Conservation (phyloP, 1,139 yeast species). For the Saccharomycopsis crataegensis region DNA sequence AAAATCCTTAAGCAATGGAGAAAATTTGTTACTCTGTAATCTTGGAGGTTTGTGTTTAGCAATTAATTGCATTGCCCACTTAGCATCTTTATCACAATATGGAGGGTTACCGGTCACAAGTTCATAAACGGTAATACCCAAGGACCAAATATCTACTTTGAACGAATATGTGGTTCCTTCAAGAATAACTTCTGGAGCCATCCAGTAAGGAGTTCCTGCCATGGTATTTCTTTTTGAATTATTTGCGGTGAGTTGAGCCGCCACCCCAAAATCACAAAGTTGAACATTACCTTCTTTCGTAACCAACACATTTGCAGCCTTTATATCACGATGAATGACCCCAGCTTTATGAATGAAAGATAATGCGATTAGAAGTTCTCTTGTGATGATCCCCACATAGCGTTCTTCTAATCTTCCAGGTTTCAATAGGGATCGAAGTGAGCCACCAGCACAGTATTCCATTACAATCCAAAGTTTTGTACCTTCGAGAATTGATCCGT, state of each 20-base stretch:
- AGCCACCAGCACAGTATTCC: conserved; percentile 98
- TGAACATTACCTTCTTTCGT: conserved; percentile 86
- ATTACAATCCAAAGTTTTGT: conserved; percentile 94
- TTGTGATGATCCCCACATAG: conserved; percentile 69
- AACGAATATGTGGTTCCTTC: conserved; percentile 84
- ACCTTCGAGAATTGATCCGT: conserved; percentile 80
- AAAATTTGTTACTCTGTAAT: conserved; percentile 81
- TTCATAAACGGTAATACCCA: conserved; percentile 91
- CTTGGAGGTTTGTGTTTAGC: conserved; percentile 93
- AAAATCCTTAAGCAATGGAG: conserved; percentile 71
- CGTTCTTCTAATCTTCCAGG: conserved; percentile 87
- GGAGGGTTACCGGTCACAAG: conserved; percentile 98
- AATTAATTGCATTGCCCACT: conserved; percentile 90
- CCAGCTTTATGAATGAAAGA: conserved; percentile 81
- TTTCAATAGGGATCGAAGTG: conserved; percentile 75
- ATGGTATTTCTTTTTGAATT: conserved; percentile 81
- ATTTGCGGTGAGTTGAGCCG: conserved; percentile 82
- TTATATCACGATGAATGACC: conserved; percentile 90
- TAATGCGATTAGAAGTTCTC: conserved; percentile 76
- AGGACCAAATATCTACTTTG: conserved; percentile 88
- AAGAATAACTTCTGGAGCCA: conserved; percentile 98
- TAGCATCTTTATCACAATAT: conserved; percentile 88
- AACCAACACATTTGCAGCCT: conserved; percentile 90
- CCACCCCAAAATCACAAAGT: conserved; percentile 96
- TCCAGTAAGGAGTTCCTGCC: conserved; percentile 99